A percentile compares a stretch with the other conserved stretches of the same genome.
phyloP scores from a whole-genome alignment of 1,139 yeast species.

The Dujonia santamariae region DNA sequence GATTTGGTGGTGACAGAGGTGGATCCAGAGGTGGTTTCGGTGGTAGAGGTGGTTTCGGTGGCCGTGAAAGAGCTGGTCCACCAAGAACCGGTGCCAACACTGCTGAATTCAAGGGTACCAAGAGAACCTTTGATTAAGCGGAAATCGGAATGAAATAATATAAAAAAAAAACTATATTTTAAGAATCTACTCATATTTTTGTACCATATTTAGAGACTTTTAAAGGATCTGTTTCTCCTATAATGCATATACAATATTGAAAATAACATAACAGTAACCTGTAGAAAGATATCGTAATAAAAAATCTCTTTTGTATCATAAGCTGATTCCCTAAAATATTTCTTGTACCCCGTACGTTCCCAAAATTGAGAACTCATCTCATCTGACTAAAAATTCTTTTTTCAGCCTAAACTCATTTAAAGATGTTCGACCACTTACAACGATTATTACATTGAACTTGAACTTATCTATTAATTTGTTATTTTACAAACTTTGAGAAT shows the following conservation, averaged over 20 bases:
- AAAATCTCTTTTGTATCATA: too few species aligned
- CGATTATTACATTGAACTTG: too few species aligned
- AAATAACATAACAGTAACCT: neutral
- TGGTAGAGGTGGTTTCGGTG: constrained; percentile 33
- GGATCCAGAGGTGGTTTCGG: constrained; percentile 39
- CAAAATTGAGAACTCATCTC: too few species aligned
- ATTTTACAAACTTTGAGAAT: too few species aligned
- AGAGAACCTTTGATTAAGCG: constrained; percentile 70
- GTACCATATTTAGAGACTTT: constrained; percentile 7
- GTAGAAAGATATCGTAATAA: neutral
- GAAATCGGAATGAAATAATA: neutral
- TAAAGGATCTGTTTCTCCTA: neutral
- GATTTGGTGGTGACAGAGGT: constrained; percentile 33
- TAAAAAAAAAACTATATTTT: neutral
- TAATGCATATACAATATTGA: constrained; percentile 6
- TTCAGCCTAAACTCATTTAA: too few species aligned
- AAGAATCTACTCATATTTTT: neutral
- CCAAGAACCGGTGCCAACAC: constrained; percentile 59
- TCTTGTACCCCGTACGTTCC: too few species aligned
- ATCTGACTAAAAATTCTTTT: too few species aligned
- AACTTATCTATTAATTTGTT: too few species aligned
- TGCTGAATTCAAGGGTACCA: constrained; percentile 68
- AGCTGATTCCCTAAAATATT: too few species aligned
- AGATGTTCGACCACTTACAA: too few species aligned
- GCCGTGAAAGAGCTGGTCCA: constrained; percentile 51